Base-by-base conservation (phyloP, 108 stramenopile species). In the Pseudonitzschia multiseries region DNA sequence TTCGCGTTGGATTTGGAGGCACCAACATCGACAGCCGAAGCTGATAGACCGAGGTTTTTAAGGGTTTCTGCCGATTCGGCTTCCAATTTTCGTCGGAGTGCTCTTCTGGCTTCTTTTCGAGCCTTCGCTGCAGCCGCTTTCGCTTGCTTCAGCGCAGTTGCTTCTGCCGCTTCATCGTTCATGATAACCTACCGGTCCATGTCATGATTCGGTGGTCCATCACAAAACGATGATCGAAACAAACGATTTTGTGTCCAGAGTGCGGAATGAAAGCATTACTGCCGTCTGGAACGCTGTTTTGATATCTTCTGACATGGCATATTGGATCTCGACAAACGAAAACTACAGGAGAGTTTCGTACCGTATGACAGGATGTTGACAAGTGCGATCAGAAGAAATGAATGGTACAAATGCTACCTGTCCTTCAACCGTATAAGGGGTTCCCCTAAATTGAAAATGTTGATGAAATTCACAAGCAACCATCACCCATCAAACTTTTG, bases 61-160 rank as follows among this genome's bases (percentile, higher is more conserved):
- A 62, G 17, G 32, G 61, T 33, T 40, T 62, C 33, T 21, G n/a
- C 36, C 36, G 61, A 40, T 62, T 62, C 61, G 17, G 22, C 32
- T 62, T 62, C 61, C 13, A 62, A n/a, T 33, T 62, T 62, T 10
- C 36, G 15, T 31, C 61, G 61, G 6, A 62, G 29, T 13, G 61
- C 61, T 33, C 61, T 31, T 62, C 61, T 62, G 15, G 61, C 61
- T 40, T 62, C 61, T 1, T 62, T 62, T 15, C 61, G 61, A 20
- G 61, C 61, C 15, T 62, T 62, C 6, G 61, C 61, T 13, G 61
- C 61, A 40, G 36, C 36, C 14, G 61, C 61, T 62, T 62, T 62
- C 20, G 26, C 61, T 33, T 31, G 32, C 29, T 62, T 62, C 32
- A 28, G 4, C 61, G 32, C 28, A 12, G 36, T 33, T 28, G 36